Percentiles rank a stretch among this genome's conserved stretches.
phyloP scores from a whole-genome alignment of 2,329 filamentous ascomycete species.

The Clonostachys sp. region DNA sequence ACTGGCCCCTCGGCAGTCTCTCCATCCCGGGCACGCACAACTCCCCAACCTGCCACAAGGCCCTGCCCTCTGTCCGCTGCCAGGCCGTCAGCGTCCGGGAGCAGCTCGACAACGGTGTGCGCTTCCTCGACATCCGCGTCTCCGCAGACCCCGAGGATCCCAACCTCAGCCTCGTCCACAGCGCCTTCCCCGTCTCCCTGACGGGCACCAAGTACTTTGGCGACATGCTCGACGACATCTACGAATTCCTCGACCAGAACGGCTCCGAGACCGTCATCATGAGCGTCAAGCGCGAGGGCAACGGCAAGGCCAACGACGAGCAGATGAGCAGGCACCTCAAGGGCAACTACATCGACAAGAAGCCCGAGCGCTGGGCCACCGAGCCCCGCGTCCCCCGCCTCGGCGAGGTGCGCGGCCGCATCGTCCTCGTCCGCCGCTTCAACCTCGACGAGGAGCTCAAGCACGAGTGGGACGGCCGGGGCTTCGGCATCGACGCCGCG shows the following conservation, averaged over 20 bases:
- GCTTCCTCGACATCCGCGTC: constrained; percentile 90
- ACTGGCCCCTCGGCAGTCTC: constrained; percentile 70
- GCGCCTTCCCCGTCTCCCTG: constrained; percentile 82
- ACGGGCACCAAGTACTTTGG: constrained; percentile 76
- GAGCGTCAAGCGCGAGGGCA: constrained; percentile 86
- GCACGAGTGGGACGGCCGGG: constrained; percentile 41
- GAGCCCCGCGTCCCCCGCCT: constrained; percentile 72
- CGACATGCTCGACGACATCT: constrained; percentile 65
- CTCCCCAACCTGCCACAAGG: constrained; percentile 77
- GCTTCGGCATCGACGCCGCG: constrained; percentile 57
- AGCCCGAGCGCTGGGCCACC: constrained; percentile 68
- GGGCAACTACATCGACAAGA: constrained; percentile 61
- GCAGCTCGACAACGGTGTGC: constrained; percentile 85
- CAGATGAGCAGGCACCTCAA: constrained; percentile 72
- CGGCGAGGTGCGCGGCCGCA: constrained; percentile 73
- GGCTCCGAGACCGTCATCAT: constrained; percentile 80
- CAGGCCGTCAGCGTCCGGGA: constrained; percentile 73
- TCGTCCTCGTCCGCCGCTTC: constrained; percentile 83
- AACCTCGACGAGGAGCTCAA: constrained; percentile 48
- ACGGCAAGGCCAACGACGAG: constrained; percentile 73
- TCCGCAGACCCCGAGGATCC: constrained; percentile 49
- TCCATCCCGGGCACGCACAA: constrained; percentile 97
- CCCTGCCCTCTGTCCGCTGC: constrained; percentile 88
- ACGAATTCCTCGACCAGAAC: constrained; percentile 72
- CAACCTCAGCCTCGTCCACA: constrained; percentile 78